Base-by-base conservation (phyloP, 352 stramenopile species). In the Aphanomyces stellatus region DNA sequence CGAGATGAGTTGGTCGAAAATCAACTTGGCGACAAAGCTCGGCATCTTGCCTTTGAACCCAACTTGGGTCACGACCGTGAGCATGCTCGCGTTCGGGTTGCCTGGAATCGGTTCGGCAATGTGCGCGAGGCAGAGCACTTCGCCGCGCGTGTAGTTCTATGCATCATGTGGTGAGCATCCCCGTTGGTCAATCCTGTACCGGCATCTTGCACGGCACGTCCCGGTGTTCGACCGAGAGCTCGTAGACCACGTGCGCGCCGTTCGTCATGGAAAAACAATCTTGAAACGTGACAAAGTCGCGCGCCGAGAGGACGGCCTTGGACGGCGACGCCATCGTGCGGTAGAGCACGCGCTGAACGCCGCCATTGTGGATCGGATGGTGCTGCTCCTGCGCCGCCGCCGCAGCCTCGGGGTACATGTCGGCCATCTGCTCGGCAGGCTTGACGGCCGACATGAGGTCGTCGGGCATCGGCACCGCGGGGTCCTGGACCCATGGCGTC, bases 231-330 rank as follows among this genome's bases (percentile, higher is more conserved):
- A 64, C 55, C 6, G 55, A 64, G 24, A 64, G 49, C 22, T 64
- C 55, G 28, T 64, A 64, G 13, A 64, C 55, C 2, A 25, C n/a
- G n/a, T 64, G 55, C 19, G 31, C 55, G 35, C 55, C 55, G 27
- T 51, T 64, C 4, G 28, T 34, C 55, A 64, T 64, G 5, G 55
- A 25, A 51, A 64, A 64, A 35, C 55, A 64, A 22, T 64, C 55
- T 30, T 64, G 55, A 25, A 64, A 64, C 34, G 55, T 64, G 33
- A 64, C 55, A 64, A 64, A 64, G 55, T 64, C 55, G 11, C 55
- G 33, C 22, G 35, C 33, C 22, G 55, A 51, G 15, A 64, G 19
- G 37, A 64, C 55, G 17, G 31, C 19, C n/a, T n/a, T n/a, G 15
- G 55, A 53, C 22, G 37, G 31, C 22, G 31, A 33, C 55, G 55